Conservation (phyloP, 208 protist species). For the Angomonas deanei region DNA sequence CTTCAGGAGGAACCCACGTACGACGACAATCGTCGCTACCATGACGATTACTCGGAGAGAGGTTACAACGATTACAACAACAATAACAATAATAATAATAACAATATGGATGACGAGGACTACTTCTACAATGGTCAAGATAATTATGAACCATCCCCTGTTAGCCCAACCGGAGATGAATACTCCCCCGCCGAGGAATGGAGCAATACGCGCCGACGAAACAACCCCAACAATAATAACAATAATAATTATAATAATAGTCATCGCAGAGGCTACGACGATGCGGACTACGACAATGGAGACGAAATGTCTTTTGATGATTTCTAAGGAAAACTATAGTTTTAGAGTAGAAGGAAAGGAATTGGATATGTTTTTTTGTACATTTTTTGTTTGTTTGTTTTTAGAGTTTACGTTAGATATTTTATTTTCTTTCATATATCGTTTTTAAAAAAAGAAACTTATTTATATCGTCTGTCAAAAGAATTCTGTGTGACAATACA, state of each 20-base stretch:
- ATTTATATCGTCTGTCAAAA: neutral
- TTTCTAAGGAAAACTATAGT: neutral
- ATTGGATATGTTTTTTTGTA: constrained; percentile 4
- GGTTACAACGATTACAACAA: constrained; percentile 14
- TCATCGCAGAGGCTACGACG: neutral
- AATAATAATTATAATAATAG: neutral
- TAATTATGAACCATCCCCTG: neutral
- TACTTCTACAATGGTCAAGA: constrained; percentile 8
- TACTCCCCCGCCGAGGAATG: neutral
- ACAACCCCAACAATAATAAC: constrained; percentile 2
- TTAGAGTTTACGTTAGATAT: neutral
- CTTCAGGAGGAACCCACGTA: constrained; percentile 1
- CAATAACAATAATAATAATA: neutral
- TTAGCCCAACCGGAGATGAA: constrained; percentile 4
- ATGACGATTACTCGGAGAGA: no score
- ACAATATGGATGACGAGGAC: constrained; percentile 6
- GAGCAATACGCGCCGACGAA: neutral
- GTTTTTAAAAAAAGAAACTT: constrained; percentile 5
- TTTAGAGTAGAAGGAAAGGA: neutral
- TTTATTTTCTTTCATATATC: constrained; percentile 9
- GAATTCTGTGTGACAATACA: constrained; percentile 6
- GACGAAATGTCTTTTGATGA: constrained; percentile 3
- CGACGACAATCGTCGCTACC: no score
- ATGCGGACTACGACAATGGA: neutral
- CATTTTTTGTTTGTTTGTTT: constrained; percentile 12